A percentile compares a stretch with the other conserved stretches of the same genome.
These are phyloP conservation scores for Aureobasidium leucospermi DNA, from an alignment of 2,329 filamentous ascomycete species.

Conservation along the genomic window DNA sequence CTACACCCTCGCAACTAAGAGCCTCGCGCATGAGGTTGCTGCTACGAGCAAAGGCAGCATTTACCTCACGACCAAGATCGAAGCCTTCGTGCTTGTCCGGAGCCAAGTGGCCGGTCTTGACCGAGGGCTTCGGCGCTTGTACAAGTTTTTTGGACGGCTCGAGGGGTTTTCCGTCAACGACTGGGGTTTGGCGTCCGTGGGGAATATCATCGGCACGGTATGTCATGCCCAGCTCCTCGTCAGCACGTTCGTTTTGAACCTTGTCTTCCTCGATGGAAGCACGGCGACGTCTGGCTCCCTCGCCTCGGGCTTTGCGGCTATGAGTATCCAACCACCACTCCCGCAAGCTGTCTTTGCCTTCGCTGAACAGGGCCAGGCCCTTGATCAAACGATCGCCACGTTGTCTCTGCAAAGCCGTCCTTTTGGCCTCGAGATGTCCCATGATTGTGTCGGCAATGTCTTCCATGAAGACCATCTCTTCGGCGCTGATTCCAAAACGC, in stretches of 20 bases:
- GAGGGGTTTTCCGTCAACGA: not conserved
- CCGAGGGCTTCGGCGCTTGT: not conserved
- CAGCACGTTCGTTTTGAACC: constrained; percentile 11
- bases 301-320: not conserved
- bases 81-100: constrained; percentile 21
- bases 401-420: constrained; percentile 45
- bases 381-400: constrained; percentile 48
- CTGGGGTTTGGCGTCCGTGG: not conserved
- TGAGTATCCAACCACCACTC: constrained; percentile 23
- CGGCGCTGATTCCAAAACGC: constrained; percentile 43
- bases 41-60: constrained; percentile 36
- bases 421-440: constrained; percentile 48
- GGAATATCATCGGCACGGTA: not conserved
- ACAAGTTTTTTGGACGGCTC: not conserved
- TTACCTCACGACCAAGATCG: constrained; percentile 12
- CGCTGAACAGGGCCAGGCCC: constrained; percentile 43
- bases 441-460: constrained; percentile 51
- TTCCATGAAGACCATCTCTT: constrained; percentile 49
- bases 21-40: constrained; percentile 42
- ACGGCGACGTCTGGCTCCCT: constrained; percentile 10
- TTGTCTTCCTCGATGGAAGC: not conserved
- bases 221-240: constrained; percentile 19
- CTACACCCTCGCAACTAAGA: constrained; percentile 39
- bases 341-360: constrained; percentile 20
- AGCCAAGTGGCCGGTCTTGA: constrained; percentile 10